These are phyloP conservation scores for Aspergillus piperis DNA, from an alignment of 2,329 filamentous ascomycete genomes.

Conservation along the genomic window DNA sequence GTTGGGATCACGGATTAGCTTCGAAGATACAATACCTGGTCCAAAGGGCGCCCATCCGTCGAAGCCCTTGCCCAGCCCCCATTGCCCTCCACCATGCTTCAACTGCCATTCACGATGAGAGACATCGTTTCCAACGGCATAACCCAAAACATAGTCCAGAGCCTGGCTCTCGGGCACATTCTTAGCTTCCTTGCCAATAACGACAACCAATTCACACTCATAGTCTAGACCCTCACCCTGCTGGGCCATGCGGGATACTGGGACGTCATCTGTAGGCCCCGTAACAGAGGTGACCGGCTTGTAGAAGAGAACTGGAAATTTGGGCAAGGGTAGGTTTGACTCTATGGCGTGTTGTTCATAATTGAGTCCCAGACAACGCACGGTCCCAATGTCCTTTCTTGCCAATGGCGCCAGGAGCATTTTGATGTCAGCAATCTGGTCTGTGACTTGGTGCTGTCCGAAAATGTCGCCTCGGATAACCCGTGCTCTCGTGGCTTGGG, in stretches of 20 bases:
- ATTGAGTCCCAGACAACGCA: constrained; percentile 71
- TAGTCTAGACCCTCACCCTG: constrained; percentile 70
- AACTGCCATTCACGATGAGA: constrained; percentile 77
- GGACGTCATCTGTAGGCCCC: constrained; percentile 67
- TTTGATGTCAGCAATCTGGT: constrained; percentile 56
- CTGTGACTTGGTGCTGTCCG: constrained; percentile 63
- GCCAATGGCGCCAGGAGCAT: constrained; percentile 65
- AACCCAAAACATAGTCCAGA: constrained; percentile 72
- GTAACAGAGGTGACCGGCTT: constrained; percentile 68
- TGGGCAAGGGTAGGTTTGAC: constrained; percentile 67
- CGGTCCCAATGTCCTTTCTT: constrained; percentile 63
- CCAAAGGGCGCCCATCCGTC: constrained; percentile 75
- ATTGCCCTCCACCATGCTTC: constrained; percentile 67
- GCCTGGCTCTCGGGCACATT: constrained; percentile 67
- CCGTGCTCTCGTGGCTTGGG: constrained; percentile 61
- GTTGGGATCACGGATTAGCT: constrained; percentile 48
- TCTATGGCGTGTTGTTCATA: constrained; percentile 72
- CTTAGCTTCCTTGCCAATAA: constrained; percentile 68
- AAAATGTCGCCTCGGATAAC: constrained; percentile 69
- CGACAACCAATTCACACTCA: constrained; percentile 74
- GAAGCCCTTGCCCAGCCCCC: constrained; percentile 72
- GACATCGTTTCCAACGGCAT: constrained; percentile 76
- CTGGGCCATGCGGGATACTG: constrained; percentile 66
- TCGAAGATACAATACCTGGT: constrained; percentile 66
- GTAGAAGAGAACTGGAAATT: constrained; percentile 73